phyloP scores from a whole-genome alignment of 169 alveolate genomes.

The Cryptosporidium meleagridis region DNA sequence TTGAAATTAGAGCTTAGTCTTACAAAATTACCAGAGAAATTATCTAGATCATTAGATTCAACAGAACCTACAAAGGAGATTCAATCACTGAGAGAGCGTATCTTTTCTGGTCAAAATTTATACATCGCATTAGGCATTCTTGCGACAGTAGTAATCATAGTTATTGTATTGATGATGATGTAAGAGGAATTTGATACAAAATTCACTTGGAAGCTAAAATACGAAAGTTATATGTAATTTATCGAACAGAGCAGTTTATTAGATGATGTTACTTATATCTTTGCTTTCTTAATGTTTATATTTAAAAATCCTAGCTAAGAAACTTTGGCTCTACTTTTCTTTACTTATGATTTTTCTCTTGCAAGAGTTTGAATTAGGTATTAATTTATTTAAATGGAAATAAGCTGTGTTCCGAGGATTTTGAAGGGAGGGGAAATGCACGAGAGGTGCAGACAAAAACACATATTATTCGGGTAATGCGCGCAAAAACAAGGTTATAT shows the following conservation, averaged over 20 bases:
- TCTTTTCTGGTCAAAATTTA: constrained; percentile 18
- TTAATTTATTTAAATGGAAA: too few relatives aligned
- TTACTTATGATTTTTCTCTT: neutral
- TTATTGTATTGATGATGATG: constrained; percentile 55
- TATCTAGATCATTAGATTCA: neutral
- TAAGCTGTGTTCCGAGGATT: neutral
- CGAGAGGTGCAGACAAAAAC: neutral
- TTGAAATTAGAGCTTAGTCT: neutral
- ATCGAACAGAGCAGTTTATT: neutral
- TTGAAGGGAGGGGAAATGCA: neutral
- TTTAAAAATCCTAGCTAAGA: neutral
- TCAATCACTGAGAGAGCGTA: neutral
- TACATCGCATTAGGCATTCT: constrained; percentile 41
- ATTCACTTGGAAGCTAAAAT: neutral
- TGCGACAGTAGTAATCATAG: constrained; percentile 19
- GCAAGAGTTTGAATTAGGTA: neutral
- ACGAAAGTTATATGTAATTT: neutral
- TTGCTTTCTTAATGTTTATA: constrained; percentile 1
- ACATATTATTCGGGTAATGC: neutral
- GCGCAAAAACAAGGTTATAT: neutral
- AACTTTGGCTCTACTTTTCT: neutral
- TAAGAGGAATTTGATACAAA: neutral
- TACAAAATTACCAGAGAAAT: constrained; percentile 3
- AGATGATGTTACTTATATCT: constrained; percentile 4
- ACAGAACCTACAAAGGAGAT: neutral